Evolutionary conservation across 345 rosid genomes (phyloP).

Genomic region (Eutrema japonicum): DNA sequence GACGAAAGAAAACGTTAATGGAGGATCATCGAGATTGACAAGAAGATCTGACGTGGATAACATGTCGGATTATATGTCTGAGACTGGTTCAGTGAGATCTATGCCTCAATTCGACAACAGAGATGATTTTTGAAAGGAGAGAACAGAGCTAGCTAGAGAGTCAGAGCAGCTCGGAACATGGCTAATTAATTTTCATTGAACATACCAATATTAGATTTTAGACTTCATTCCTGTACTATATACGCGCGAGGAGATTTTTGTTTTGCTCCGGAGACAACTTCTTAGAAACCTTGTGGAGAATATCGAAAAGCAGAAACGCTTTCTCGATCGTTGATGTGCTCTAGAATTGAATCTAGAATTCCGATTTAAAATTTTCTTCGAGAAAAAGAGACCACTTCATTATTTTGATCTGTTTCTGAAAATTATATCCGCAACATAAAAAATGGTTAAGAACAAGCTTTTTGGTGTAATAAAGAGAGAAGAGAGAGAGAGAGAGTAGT

Average conservation of each 20-base stretch:
- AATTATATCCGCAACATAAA: conserved; percentile 27
- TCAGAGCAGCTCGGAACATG: neutral
- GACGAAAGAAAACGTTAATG: conserved; percentile 48
- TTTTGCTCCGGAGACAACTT: too few relatives aligned
- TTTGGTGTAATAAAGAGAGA: neutral
- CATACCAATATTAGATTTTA: conserved; percentile 20
- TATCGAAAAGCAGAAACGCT: too few relatives aligned
- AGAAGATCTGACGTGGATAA: conserved; percentile 42
- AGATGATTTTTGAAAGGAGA: conserved; percentile 43
- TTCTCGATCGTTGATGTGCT: too few relatives aligned
- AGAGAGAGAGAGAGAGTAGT: neutral
- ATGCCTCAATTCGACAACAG: conserved; percentile 34
- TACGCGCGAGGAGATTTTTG: too few relatives aligned
- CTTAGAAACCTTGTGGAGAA: too few relatives aligned
- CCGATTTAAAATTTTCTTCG: neutral
- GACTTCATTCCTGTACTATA: too few relatives aligned
- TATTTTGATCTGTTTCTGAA: conserved; percentile 30
- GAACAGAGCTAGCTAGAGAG: too few relatives aligned
- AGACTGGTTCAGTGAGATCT: conserved; percentile 46
- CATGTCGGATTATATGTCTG: conserved; percentile 47
- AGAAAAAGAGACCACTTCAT: conserved; percentile 31
- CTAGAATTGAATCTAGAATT: neutral
- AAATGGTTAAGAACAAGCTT: conserved; percentile 21
- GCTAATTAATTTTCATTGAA: conserved; percentile 9
- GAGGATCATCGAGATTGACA: conserved; percentile 49